These are phyloP conservation scores for Phytophthora fragariae DNA, from an alignment of 352 stramenopile species.

Conservation along the genomic window DNA sequence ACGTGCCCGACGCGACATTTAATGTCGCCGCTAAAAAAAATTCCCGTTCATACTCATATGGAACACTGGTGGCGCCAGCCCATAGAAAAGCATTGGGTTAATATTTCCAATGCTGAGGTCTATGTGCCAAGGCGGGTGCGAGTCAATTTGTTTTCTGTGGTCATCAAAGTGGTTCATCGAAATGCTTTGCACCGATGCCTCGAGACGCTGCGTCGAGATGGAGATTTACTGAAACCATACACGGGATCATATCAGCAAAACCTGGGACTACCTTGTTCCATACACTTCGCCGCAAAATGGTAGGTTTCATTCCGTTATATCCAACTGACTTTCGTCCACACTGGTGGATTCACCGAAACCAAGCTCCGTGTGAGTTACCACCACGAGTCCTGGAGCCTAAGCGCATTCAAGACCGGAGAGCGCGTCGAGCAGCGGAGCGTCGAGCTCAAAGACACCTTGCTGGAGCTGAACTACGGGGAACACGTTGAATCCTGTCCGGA, in stretches of 20 bases:
- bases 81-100: neutral
- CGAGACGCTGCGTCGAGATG: neutral
- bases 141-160: too few relatives aligned
- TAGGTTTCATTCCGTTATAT: neutral
- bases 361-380: neutral
- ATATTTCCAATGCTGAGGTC: neutral
- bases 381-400: too few relatives aligned
- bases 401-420: too few relatives aligned
- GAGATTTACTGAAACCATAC: neutral
- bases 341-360: neutral
- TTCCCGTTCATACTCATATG: neutral
- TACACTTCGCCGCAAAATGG: neutral
- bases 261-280: neutral
- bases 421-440: too few relatives aligned
- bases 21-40: too few relatives aligned
- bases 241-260: neutral
- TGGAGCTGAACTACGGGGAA: too few relatives aligned
- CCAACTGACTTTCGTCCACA: neutral
- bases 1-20: too few relatives aligned
- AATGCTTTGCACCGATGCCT: neutral
- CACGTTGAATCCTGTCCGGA: too few relatives aligned
- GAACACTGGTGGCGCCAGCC: neutral
- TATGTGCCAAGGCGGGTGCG: neutral
- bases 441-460: too few relatives aligned
- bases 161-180: too few relatives aligned